phyloP scores from a whole-genome alignment of 352 stramenopile species.

The Pythium myriotylum region DNA sequence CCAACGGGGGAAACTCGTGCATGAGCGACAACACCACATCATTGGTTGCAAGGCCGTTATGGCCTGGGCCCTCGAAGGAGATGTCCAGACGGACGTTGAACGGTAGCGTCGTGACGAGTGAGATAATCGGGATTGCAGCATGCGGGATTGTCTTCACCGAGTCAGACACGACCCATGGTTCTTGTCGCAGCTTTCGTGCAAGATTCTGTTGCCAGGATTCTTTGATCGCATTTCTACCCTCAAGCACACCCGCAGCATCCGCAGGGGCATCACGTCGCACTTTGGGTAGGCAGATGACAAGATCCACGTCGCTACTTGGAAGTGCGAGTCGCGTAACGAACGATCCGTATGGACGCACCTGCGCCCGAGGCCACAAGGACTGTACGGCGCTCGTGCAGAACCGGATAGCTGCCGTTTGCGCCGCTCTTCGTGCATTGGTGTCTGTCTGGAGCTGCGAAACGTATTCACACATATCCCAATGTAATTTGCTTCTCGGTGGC shows the following conservation, averaged over 20 bases:
- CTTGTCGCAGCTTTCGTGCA: slow-evolving; percentile 92
- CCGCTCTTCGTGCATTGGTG: slow-evolving; percentile 62
- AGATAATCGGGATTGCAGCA: slow-evolving; percentile 97
- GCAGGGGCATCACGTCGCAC: slow-evolving; percentile 94
- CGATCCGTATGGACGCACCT: slow-evolving; percentile 97
- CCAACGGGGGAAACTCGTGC: slow-evolving; percentile 93
- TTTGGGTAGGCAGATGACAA: slow-evolving; percentile 98
- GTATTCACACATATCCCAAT: slow-evolving; percentile 90
- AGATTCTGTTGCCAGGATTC: slow-evolving; percentile 98
- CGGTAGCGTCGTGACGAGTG: slow-evolving; percentile 82
- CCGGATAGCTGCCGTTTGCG: slow-evolving; percentile 75
- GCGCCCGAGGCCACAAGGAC: slow-evolving; percentile 93
- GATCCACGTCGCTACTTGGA: slow-evolving; percentile 96
- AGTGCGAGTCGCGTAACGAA: slow-evolving; percentile 96
- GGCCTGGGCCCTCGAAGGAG: slow-evolving; percentile 95
- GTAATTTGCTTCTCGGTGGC: slow-evolving; percentile 80
- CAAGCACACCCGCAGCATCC: slow-evolving; percentile 93
- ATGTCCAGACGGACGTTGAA: slow-evolving; percentile 93
- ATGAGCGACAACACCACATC: slow-evolving; percentile 92
- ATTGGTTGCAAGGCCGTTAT: slow-evolving; percentile 96
- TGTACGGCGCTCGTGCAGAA: slow-evolving; percentile 84
- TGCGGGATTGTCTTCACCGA: slow-evolving; percentile 98
- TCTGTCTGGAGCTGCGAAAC: slow-evolving; percentile 77
- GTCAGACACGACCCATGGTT: slow-evolving; percentile 91
- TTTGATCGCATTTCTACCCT: slow-evolving; percentile 98